Conservation (phyloP, 202 grass and related monocot species). For the Schoenoplectus triqueter region DNA sequence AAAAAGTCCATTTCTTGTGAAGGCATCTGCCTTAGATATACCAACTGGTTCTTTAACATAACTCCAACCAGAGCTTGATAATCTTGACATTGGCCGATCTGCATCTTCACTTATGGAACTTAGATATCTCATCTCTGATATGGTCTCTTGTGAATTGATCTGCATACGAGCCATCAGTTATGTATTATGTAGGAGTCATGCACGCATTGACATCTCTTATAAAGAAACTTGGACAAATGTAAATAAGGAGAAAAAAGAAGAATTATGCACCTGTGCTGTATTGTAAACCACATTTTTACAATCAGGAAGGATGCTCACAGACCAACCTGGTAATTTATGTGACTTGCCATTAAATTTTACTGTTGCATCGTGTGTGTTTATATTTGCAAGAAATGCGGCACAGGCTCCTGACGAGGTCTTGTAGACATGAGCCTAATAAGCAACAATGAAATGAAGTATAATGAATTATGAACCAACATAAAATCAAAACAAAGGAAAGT, state of each 20-base stretch:
- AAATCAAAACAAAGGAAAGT: not conserved
- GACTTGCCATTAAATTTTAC: slow-evolving; percentile 84
- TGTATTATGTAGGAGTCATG: not conserved
- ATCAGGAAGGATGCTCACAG: slow-evolving; percentile 97
- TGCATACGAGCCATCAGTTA: slow-evolving; percentile 43
- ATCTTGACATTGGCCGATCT: slow-evolving; percentile 49
- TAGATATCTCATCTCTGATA: slow-evolving; percentile 61
- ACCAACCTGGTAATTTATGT: slow-evolving; percentile 86
- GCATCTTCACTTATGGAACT: slow-evolving; percentile 47
- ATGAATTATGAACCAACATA: not conserved
- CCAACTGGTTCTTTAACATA: slow-evolving; percentile 81
- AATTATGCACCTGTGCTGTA: slow-evolving; percentile 73
- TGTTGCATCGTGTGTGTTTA: slow-evolving; percentile 66
- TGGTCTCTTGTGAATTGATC: slow-evolving; percentile 82
- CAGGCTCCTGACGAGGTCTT: slow-evolving; percentile 64
- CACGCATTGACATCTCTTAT: not conserved
- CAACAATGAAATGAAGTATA: slow-evolving; percentile 19
- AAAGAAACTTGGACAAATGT: not conserved
- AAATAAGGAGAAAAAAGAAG: not conserved
- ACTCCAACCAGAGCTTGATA: slow-evolving; percentile 63
- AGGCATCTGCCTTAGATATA: slow-evolving; percentile 74
- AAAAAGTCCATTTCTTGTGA: slow-evolving; percentile 70
- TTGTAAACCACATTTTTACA: slow-evolving; percentile 93
- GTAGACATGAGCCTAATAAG: slow-evolving; percentile 73
- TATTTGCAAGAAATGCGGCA: slow-evolving; percentile 91